These are phyloP conservation scores for Erythrobasidium hasegawianum DNA, from an alignment of 1,284 basidiomycete genomes.

Conservation along the genomic window DNA sequence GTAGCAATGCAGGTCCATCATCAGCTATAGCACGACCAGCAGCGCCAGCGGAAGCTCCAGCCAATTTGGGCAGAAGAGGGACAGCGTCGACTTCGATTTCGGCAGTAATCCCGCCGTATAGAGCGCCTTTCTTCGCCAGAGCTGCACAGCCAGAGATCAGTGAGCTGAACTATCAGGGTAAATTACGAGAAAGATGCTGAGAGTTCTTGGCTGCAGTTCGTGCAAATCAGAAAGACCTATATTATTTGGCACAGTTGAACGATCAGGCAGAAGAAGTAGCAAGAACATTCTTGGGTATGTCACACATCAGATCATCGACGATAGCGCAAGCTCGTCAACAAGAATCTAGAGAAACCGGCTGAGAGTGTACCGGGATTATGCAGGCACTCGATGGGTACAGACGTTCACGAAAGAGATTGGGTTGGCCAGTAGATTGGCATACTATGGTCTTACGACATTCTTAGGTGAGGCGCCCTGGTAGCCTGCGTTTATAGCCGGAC, in stretches of 20 bases:
- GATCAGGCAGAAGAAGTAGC: conserved; percentile 48
- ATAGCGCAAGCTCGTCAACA: no score
- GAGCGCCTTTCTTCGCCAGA: conserved; percentile 45
- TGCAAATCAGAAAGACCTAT: conserved; percentile 49
- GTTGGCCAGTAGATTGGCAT: conserved; percentile 46
- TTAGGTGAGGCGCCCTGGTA: conserved; percentile 36
- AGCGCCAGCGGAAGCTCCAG: not conserved
- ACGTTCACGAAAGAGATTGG: conserved; percentile 45
- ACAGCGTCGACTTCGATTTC: not conserved
- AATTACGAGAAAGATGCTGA: not conserved
- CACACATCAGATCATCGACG: not conserved
- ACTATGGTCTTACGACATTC: conserved; percentile 48
- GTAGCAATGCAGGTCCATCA: not conserved
- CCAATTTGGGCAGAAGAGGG: conserved; percentile 6
- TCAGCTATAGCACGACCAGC: not conserved
- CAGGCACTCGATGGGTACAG: conserved; percentile 48
- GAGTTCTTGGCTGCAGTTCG: conserved; percentile 39
- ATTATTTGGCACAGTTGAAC: conserved; percentile 48
- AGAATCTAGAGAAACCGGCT: not conserved
- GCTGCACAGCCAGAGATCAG: conserved; percentile 49
- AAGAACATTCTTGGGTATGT: conserved; percentile 45
- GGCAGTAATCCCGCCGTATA: conserved; percentile 11
- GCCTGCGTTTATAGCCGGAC: not conserved
- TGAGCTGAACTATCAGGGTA: conserved; percentile 1
- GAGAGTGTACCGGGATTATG: not conserved